phyloP scores from a whole-genome alignment of 192 early-diverging fungal species.

The Entomortierella beljakovae region DNA sequence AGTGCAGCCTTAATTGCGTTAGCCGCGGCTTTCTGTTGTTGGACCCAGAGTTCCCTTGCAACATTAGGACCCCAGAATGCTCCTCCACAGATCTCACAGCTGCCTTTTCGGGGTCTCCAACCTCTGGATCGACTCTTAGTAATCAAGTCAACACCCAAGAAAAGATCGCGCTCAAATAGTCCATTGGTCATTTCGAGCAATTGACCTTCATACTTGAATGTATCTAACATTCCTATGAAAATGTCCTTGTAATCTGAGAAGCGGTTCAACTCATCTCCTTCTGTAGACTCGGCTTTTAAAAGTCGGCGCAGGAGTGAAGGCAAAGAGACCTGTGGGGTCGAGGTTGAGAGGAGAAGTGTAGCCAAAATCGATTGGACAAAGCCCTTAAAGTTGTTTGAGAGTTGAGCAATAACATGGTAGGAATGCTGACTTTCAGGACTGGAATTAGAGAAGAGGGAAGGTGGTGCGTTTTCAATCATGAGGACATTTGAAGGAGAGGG shows the following conservation, averaged over 20 bases:
- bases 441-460: constrained; percentile 39
- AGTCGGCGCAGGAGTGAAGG: constrained; percentile 65
- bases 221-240: constrained; percentile 71
- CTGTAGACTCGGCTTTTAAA: constrained; percentile 60
- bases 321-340: constrained; percentile 67
- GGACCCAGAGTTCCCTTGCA: constrained; percentile 56
- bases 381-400: constrained; percentile 64
- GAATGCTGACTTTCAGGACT: constrained; percentile 27
- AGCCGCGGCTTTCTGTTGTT: constrained; percentile 55
- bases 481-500: background rate
- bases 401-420: constrained; percentile 53
- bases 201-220: constrained; percentile 73
- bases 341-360: constrained; percentile 66
- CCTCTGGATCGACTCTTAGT: constrained; percentile 63
- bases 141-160: constrained; percentile 61
- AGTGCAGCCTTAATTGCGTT: constrained; percentile 48
- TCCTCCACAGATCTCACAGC: constrained; percentile 65
- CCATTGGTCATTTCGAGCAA: constrained; percentile 70
- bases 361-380: constrained; percentile 70
- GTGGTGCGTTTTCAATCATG: constrained; percentile 39
- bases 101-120: constrained; percentile 65
- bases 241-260: constrained; percentile 70
- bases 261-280: constrained; percentile 32
- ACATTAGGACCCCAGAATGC: constrained; percentile 62
- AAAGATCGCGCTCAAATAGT: constrained; percentile 70